phyloP scores from a whole-genome alignment of 306 rosid genomes.

The Morella rubra region DNA sequence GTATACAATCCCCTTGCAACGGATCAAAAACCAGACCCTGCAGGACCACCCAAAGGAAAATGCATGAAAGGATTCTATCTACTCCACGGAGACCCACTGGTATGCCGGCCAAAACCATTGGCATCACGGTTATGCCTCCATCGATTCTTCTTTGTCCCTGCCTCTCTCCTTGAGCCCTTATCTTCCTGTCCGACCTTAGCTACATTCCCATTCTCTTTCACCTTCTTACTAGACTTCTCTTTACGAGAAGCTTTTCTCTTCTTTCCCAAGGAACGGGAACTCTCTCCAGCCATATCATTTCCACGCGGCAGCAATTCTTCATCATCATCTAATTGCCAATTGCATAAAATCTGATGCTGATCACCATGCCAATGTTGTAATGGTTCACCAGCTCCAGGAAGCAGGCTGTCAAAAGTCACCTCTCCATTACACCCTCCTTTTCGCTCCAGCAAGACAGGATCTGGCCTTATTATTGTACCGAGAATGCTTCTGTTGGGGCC shows the following conservation, averaged over 20 bases:
- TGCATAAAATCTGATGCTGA: constrained; percentile 56
- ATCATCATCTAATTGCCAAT: constrained; percentile 78
- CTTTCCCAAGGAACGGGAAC: constrained; percentile 44
- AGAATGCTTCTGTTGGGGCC: constrained; percentile 84
- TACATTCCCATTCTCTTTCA: constrained; percentile 37
- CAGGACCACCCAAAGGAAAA: neutral
- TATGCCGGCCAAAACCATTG: constrained; percentile 24
- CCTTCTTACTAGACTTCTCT: constrained; percentile 52
- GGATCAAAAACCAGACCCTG: neutral
- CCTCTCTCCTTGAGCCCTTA: constrained; percentile 46
- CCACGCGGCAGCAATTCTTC: constrained; percentile 83
- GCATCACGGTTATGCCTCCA: constrained; percentile 32
- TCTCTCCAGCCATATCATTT: constrained; percentile 25
- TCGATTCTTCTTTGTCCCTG: constrained; percentile 32
- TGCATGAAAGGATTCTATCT: constrained; percentile 17
- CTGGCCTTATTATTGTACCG: constrained; percentile 94
- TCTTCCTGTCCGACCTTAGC: constrained; percentile 29
- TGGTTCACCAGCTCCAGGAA: constrained; percentile 93
- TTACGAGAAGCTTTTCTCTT: constrained; percentile 53
- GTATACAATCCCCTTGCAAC: neutral
- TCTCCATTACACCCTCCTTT: constrained; percentile 75
- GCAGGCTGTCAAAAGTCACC: constrained; percentile 68
- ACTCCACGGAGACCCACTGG: constrained; percentile 33
- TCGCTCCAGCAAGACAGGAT: constrained; percentile 63
- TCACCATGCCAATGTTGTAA: constrained; percentile 40